Evolutionary conservation across 2,329 filamentous ascomycete species (phyloP).

Genomic region (Claviceps cyperi): DNA sequence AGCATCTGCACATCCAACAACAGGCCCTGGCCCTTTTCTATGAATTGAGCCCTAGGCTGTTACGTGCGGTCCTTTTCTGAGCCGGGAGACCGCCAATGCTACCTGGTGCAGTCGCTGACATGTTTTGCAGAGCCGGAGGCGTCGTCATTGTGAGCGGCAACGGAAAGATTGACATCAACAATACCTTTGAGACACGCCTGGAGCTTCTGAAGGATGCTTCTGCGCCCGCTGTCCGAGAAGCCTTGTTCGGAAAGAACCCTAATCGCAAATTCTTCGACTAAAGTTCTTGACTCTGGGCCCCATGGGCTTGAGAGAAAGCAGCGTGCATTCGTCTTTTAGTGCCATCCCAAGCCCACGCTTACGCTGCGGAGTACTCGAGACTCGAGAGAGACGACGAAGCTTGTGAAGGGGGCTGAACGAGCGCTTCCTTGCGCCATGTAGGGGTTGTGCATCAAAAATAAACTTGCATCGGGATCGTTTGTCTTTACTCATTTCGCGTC

Average conservation of each 20-base stretch:
- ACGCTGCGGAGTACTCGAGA: constrained; percentile 6
- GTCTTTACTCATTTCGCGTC: neutral
- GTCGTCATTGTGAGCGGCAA: constrained; percentile 63
- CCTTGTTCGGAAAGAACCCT: constrained; percentile 83
- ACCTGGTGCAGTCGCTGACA: neutral
- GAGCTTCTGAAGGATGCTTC: constrained; percentile 71
- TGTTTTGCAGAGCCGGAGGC: constrained; percentile 57
- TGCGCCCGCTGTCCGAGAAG: constrained; percentile 69
- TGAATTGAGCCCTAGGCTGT: no score
- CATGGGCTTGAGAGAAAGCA: neutral
- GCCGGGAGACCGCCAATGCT: no score
- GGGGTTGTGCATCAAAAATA: neutral
- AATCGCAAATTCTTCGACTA: constrained; percentile 95
- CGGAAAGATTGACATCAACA: constrained; percentile 97
- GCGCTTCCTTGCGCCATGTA: no score
- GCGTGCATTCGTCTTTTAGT: neutral
- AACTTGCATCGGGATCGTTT: neutral
- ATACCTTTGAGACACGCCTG: constrained; percentile 89
- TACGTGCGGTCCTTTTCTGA: no score
- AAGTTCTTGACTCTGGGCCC: constrained; percentile 8
- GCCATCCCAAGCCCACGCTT: neutral
- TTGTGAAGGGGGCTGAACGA: neutral
- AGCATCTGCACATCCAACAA: no score
- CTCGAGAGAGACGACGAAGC: neutral
- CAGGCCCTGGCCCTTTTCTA: neutral